A percentile compares a stretch with the other conserved stretches of the same genome.
Conservation (phyloP, 2,329 filamentous ascomycete species). For the Trichoderma sp. region DNA sequence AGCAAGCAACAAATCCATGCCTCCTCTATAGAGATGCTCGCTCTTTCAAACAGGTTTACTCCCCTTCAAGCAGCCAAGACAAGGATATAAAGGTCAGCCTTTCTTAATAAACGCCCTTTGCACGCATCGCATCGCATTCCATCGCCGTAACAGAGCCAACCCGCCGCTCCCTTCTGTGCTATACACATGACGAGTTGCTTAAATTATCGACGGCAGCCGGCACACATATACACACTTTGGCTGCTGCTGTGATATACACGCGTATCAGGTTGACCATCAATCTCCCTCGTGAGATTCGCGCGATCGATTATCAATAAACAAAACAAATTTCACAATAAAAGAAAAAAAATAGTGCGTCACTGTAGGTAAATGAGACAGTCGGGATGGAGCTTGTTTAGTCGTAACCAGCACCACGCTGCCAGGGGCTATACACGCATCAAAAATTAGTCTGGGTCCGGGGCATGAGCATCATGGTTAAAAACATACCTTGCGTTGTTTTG, state of each 20-base stretch:
- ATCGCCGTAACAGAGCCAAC: constrained; percentile 5
- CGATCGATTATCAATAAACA: background rate
- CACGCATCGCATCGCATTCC: constrained; percentile 9
- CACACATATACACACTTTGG: background rate
- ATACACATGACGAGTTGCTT: background rate
- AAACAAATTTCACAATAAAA: background rate
- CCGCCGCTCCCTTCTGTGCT: background rate
- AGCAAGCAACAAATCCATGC: background rate
- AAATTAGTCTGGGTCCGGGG: background rate
- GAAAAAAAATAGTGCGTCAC: background rate
- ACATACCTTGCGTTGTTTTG: constrained; percentile 42
- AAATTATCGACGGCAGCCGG: background rate
- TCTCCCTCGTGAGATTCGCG: background rate
- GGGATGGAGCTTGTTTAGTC: constrained; percentile 29
- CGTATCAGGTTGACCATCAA: background rate
- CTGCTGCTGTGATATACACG: background rate
- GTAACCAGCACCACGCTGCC: constrained; percentile 46
- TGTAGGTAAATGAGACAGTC: background rate
- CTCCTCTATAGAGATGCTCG: background rate
- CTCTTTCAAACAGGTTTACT: constrained; percentile 8
- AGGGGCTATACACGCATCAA: constrained; percentile 33
- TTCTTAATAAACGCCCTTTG: constrained; percentile 15
- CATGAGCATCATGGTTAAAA: background rate
- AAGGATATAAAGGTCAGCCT: constrained; percentile 10
- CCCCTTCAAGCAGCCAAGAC: constrained; percentile 9